phyloP scores from a whole-genome alignment of 257 asterid species.

The Penstemon eatonii region DNA sequence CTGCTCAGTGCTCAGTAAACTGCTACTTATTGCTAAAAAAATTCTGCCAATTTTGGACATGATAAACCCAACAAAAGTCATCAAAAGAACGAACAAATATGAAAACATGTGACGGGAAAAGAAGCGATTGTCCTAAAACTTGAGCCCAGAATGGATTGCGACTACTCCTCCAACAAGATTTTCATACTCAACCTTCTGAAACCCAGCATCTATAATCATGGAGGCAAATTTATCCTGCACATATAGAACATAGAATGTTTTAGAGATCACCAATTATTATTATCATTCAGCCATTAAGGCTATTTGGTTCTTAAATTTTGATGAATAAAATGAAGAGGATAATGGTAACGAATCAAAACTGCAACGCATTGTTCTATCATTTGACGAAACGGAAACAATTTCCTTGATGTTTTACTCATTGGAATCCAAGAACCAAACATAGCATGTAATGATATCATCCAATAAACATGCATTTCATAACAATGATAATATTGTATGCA shows the following conservation, averaged over 20 bases:
- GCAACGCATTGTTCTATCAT: no score
- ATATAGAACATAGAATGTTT: neutral
- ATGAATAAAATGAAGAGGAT: no score
- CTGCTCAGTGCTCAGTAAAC: no score
- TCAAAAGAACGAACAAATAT: neutral
- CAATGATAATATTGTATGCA: neutral
- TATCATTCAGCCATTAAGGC: no score
- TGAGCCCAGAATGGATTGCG: conserved; percentile 85
- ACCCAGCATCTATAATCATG: conserved; percentile 90
- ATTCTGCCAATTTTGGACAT: no score
- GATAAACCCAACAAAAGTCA: neutral
- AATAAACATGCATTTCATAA: neutral
- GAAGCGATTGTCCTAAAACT: conserved; percentile 42
- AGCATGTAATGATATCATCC: neutral
- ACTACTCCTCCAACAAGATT: conserved; percentile 95
- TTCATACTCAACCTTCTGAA: conserved; percentile 91
- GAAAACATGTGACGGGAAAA: neutral
- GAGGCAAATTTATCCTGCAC: conserved; percentile 77
- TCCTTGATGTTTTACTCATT: no score
- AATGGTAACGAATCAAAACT: no score
- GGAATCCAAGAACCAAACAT: neutral
- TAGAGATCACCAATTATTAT: no score
- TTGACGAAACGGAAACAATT: no score
- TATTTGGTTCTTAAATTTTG: no score
- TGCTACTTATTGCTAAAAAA: no score